Percentiles rank a stretch among this genome's conserved stretches.
These are phyloP conservation scores for Pyrenophora graminea DNA, from an alignment of 2,329 filamentous ascomycete species.

Conservation along the genomic window DNA sequence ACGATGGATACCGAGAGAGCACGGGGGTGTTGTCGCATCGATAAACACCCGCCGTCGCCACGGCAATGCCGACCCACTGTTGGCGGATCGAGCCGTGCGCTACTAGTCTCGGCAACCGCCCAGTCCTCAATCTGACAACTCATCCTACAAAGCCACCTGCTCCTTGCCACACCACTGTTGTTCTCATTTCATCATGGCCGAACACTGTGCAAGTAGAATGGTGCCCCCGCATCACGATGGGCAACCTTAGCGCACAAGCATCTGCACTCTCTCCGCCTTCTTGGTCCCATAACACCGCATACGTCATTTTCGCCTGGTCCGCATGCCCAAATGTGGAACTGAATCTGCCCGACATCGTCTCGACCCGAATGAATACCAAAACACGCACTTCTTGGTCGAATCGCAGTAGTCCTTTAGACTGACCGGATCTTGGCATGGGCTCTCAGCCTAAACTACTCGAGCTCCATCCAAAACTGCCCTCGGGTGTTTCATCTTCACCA, in stretches of 20 bases:
- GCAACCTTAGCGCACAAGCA: conserved; percentile 5
- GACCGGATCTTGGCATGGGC: conserved; percentile 22
- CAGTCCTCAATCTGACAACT: conserved; percentile 7
- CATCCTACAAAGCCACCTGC: conserved; percentile 10
- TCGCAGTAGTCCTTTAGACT: neutral
- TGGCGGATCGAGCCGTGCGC: conserved; percentile 18
- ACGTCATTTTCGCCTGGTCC: conserved; percentile 6
- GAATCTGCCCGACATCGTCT: neutral
- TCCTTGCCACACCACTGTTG: conserved; percentile 8
- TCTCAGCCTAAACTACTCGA: neutral
- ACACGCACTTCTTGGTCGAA: neutral
- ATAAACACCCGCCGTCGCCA: conserved; percentile 26
- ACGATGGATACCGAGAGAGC: conserved; percentile 10
- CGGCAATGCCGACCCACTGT: conserved; percentile 16
- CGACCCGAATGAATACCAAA: neutral
- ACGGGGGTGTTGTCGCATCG: conserved; percentile 16
- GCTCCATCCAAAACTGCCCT: conserved; percentile 2
- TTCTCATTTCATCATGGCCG: conserved; percentile 1
- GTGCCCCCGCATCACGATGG: conserved; percentile 3
- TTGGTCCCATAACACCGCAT: neutral
- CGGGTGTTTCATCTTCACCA: neutral
- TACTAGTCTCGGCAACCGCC: conserved; percentile 10
- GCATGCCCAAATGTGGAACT: neutral
- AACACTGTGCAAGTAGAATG: neutral
- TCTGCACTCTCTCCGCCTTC: neutral